Percentiles rank a stretch among this genome's conserved stretches.
Evolutionary conservation across 2,329 filamentous ascomycete species (phyloP).

Genomic region (Daldinia sp.): DNA sequence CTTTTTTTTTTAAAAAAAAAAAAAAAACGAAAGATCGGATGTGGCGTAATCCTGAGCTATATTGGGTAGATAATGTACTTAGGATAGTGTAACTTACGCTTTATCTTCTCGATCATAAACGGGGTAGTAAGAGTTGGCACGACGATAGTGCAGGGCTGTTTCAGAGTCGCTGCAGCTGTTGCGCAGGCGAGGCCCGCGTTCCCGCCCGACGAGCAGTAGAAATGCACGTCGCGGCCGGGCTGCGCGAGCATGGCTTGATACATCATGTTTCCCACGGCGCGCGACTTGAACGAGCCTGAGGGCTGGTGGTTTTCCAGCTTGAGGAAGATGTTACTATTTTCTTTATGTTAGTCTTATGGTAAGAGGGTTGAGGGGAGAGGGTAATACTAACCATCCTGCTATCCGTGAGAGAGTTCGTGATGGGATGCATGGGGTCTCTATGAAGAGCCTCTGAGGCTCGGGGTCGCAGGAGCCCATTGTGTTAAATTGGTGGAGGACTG

Average conservation of each 20-base stretch:
- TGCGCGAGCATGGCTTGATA: constrained; percentile 55
- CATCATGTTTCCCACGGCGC: constrained; percentile 80
- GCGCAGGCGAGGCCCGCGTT: constrained; percentile 89
- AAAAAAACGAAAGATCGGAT: too few species aligned
- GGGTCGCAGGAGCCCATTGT: constrained; percentile 57
- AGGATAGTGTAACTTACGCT: constrained; percentile 48
- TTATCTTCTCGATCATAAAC: constrained; percentile 78
- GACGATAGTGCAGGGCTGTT: constrained; percentile 78
- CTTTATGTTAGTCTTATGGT: constrained; percentile 11
- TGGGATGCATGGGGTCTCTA: constrained; percentile 77
- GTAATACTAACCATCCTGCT: constrained; percentile 75
- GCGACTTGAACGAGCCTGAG: constrained; percentile 87
- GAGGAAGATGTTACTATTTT: constrained; percentile 78
- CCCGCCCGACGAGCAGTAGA: constrained; percentile 84
- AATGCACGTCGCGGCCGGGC: constrained; percentile 64
- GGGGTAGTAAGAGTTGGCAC: constrained; percentile 74
- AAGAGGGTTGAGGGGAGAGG: background rate
- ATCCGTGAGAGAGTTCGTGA: constrained; percentile 74
- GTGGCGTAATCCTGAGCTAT: too few species aligned
- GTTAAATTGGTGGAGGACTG: background rate
- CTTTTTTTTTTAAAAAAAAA: background rate
- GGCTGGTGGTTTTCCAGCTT: constrained; percentile 90
- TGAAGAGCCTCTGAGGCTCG: constrained; percentile 69
- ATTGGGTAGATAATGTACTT: too few species aligned
- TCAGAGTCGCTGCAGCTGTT: constrained; percentile 74